These are phyloP conservation scores for Penicillium pancosmium DNA, from an alignment of 495 filamentous ascomycete species.

Conservation along the genomic window DNA sequence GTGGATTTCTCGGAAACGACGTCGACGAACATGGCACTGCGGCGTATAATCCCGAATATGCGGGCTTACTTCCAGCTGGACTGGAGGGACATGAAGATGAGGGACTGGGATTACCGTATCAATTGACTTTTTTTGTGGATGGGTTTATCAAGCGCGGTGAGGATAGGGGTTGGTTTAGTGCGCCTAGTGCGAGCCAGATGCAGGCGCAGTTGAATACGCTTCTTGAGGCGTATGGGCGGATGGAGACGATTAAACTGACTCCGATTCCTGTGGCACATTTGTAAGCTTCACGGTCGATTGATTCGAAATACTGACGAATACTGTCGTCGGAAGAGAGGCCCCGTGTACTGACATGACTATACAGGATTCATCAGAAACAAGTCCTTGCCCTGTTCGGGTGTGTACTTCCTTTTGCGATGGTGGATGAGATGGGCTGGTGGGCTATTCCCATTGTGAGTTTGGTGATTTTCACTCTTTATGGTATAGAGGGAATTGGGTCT, in stretches of 20 bases:
- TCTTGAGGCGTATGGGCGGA: constrained; percentile 66
- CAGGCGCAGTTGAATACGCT: constrained; percentile 63
- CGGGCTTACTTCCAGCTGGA: constrained; percentile 59
- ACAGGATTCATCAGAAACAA: constrained; percentile 73
- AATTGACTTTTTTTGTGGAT: constrained; percentile 70
- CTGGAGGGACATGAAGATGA: constrained; percentile 63
- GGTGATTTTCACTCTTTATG: constrained; percentile 73
- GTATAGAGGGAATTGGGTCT: constrained; percentile 72
- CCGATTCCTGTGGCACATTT: constrained; percentile 76
- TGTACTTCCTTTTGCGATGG: constrained; percentile 75
- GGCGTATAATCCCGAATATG: constrained; percentile 60
- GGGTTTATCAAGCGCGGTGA: constrained; percentile 65
- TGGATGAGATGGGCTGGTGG: constrained; percentile 76
- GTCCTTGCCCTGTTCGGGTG: constrained; percentile 71
- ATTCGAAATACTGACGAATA: neutral
- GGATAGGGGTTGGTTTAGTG: constrained; percentile 61
- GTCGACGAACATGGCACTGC: constrained; percentile 48
- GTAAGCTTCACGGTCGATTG: constrained; percentile 36
- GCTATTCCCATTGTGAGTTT: constrained; percentile 66
- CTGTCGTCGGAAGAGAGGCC: neutral
- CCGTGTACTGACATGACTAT: neutral
- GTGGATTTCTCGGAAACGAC: constrained; percentile 42
- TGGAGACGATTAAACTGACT: constrained; percentile 75
- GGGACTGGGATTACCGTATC: constrained; percentile 66
- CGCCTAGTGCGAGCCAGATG: constrained; percentile 64